These are phyloP conservation scores for Aquilaria agallochum DNA, from an alignment of 441 rosid species.

Conservation along the genomic window DNA sequence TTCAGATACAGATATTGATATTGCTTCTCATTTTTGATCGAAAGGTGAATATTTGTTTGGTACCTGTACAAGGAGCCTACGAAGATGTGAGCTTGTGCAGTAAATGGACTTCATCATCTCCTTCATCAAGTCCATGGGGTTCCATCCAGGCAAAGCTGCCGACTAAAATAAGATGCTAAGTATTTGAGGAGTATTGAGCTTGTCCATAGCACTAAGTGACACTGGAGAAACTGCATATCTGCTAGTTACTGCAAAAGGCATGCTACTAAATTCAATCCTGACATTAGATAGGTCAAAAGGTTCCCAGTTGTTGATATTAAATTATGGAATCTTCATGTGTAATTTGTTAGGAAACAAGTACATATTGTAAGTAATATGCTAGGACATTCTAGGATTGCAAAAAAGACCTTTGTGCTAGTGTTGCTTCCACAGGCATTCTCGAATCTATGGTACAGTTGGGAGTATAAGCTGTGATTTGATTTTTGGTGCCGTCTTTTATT, in stretches of 20 bases:
- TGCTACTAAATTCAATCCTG: constrained; percentile 21
- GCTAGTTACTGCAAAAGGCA: constrained; percentile 14
- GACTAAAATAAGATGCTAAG: constrained; percentile 14
- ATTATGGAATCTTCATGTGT: constrained; percentile 25
- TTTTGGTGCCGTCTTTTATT: too few species aligned
- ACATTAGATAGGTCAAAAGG: constrained; percentile 16
- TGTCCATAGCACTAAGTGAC: constrained; percentile 18
- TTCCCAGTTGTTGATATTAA: constrained; percentile 20
- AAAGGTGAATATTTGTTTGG: constrained; percentile 23
- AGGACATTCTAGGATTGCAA: too few species aligned
- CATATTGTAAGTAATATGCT: neutral
- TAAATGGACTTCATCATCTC: constrained; percentile 3
- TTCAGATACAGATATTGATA: constrained; percentile 62
- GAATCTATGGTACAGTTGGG: too few species aligned
- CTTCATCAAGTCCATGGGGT: constrained; percentile 1
- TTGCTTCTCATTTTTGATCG: constrained; percentile 52
- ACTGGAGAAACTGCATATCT: constrained; percentile 18
- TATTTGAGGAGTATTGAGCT: constrained; percentile 13
- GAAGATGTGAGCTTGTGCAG: constrained; percentile 6
- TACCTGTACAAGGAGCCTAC: neutral
- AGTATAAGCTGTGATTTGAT: too few species aligned
- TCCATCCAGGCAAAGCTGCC: constrained; percentile 8
- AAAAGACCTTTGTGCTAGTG: neutral
- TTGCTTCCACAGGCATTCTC: too few species aligned
- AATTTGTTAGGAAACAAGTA: constrained; percentile 23